These are phyloP conservation scores for Spergularia bocconei DNA, from an alignment of 148 eudicot species.

Conservation along the genomic window DNA sequence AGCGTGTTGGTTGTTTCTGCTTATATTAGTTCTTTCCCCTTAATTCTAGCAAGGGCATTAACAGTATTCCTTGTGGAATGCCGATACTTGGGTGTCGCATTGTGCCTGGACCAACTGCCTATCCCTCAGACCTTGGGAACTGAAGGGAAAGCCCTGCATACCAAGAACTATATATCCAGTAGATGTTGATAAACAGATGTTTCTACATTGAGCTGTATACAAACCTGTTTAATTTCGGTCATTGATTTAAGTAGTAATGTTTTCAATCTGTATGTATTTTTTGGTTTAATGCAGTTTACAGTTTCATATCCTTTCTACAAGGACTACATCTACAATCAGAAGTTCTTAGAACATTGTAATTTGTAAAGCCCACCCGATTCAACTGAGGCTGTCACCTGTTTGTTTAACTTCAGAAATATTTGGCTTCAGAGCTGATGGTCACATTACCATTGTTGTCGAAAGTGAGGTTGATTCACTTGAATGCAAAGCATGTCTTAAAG, in stretches of 20 bases:
- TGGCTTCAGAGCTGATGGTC: too few relatives aligned
- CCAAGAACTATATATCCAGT: not conserved
- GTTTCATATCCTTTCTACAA: too few relatives aligned
- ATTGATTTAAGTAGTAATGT: too few relatives aligned
- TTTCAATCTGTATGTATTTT: too few relatives aligned
- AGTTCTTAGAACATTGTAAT: not conserved
- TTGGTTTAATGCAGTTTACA: too few relatives aligned
- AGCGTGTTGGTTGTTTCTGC: too few relatives aligned
- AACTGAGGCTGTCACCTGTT: not conserved
- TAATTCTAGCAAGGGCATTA: too few relatives aligned
- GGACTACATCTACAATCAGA: not conserved
- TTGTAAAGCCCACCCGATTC: not conserved
- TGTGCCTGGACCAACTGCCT: not conserved
- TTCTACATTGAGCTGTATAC: too few relatives aligned
- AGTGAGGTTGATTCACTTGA: not conserved
- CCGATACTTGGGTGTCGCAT: not conserved
- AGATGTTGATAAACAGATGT: not conserved
- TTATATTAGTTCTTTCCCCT: too few relatives aligned
- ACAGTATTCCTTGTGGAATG: not conserved
- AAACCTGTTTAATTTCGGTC: too few relatives aligned
- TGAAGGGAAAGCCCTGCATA: not conserved
- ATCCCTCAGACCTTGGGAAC: not conserved
- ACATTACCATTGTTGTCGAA: too few relatives aligned
- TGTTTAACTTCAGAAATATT: not conserved
- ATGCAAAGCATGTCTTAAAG: conserved; percentile 23